Conservation (phyloP, 2,329 filamentous ascomycete genomes). For the Trichoderma endophyticum region DNA sequence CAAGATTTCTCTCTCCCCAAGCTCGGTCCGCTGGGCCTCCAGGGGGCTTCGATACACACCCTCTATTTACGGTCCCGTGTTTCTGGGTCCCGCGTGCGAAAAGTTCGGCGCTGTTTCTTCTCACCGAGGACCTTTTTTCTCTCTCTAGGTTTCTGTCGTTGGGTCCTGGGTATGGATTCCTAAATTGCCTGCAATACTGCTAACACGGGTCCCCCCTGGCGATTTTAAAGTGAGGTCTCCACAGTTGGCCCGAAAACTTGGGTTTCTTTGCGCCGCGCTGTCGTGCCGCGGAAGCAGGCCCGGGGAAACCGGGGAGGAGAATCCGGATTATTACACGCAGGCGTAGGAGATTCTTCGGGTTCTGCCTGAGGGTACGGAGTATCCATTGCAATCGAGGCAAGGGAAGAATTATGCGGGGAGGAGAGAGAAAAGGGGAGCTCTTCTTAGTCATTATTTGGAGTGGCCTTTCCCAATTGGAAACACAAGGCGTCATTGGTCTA, state of each 20-base stretch:
- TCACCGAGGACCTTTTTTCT: neutral
- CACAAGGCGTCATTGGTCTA: conserved; percentile 18
- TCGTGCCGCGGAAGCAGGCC: neutral
- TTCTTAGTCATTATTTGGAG: neutral
- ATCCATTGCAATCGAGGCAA: too few species aligned
- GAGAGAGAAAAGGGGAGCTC: neutral
- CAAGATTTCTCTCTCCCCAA: neutral
- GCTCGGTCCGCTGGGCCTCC: neutral
- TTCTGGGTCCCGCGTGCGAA: neutral
- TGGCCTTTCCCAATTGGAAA: neutral
- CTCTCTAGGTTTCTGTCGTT: neutral
- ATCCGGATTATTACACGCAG: neutral
- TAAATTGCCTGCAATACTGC: neutral
- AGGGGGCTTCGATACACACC: neutral
- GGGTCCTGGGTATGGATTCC: neutral
- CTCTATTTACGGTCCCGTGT: neutral
- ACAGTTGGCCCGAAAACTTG: neutral
- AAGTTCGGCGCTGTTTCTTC: neutral
- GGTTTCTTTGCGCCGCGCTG: neutral
- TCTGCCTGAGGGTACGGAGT: neutral
- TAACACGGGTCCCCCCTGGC: neutral
- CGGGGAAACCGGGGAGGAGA: neutral
- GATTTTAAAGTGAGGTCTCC: neutral
- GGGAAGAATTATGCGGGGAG: neutral
- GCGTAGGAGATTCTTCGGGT: neutral